Conservation (phyloP, 495 filamentous ascomycete genomes). For the Rusavskia elegans region DNA sequence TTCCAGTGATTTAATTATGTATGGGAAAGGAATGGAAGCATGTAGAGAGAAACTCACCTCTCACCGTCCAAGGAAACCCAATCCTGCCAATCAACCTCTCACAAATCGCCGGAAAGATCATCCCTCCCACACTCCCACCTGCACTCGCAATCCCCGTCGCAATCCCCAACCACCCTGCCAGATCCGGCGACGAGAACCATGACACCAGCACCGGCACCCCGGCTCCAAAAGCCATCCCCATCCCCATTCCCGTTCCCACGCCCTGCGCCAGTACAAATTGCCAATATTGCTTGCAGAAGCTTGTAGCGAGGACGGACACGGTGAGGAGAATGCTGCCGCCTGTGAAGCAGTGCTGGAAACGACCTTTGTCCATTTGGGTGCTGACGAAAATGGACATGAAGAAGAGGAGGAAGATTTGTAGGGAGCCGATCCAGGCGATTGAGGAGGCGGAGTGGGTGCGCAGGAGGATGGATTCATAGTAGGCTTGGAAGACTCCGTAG, state of each 20-base stretch:
- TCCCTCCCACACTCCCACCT: constrained; percentile 32
- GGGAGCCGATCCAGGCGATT: constrained; percentile 34
- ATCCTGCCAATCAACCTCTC: constrained; percentile 45
- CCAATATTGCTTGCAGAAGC: constrained; percentile 43
- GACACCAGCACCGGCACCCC: constrained; percentile 46
- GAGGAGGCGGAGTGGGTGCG: constrained; percentile 16
- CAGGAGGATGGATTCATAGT: constrained; percentile 21
- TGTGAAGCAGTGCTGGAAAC: constrained; percentile 17
- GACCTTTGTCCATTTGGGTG: constrained; percentile 17
- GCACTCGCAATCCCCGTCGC: constrained; percentile 49
- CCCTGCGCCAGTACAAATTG: constrained; percentile 72
- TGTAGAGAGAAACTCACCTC: background rate
- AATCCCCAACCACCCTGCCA: constrained; percentile 32
- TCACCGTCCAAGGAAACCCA: constrained; percentile 58
- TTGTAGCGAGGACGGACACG: constrained; percentile 56
- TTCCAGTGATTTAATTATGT: no score
- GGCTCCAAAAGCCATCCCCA: constrained; percentile 55
- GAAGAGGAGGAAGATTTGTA: constrained; percentile 24
- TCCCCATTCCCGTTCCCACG: constrained; percentile 51
- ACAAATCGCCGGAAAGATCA: constrained; percentile 53
- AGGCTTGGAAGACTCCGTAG: constrained; percentile 23
- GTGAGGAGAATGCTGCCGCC: constrained; percentile 39
- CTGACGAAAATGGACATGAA: constrained; percentile 17
- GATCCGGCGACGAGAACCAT: constrained; percentile 40
- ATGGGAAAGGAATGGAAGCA: no score